Base-by-base conservation (phyloP, 2,329 filamentous ascomycete genomes). In the Nothophoma quercina region DNA sequence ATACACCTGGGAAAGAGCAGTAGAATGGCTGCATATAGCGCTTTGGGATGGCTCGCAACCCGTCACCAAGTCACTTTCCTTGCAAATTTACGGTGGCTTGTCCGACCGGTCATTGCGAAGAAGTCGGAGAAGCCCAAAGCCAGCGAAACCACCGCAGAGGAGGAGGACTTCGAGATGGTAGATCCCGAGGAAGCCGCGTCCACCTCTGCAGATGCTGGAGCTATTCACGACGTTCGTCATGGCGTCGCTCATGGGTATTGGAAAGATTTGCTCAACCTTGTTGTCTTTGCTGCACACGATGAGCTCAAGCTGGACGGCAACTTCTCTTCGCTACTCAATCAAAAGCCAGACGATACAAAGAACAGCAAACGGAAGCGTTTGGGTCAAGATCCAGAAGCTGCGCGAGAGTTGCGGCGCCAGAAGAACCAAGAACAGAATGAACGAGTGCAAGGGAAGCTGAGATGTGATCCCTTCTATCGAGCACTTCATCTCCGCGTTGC, bases 1-100 rank as follows among this genome's bases (percentile, higher is more conserved):
- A 86, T 86, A 40, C 84, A 86, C 51, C 69, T 86, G 0, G 84
- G 85, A 13, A 86, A 85, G 68, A 76, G 76, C 26, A 79, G 13
- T 82, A 86, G 32, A 7, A 22, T 7, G 22, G 22, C 23, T n/a
- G 23, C 42, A 15, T 36, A 44, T 22, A 15, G 42, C 18, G 42
- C 42, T 22, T 23, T 45, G 16, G 33, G 42, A 13, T 36, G 32
- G 32, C 32, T 45, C 16, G 25, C 33, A 10, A 15, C 13, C 8
- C 23, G 23, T 35, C 23, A 29, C 12, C 25, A 22, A 7, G 18
- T 7, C 8, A 45, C 23, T 3, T 36, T 36, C 7, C n/a, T n/a
- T n/a, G n/a, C n/a, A n/a, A n/a, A n/a, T n/a, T n/a, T n/a, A n/a
- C n/a, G n/a, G n/a, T n/a, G n/a, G n/a, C n/a, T n/a, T n/a, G n/a